Conservation (phyloP, 495 filamentous ascomycete species). For the Aspergillus nidulans region DNA sequence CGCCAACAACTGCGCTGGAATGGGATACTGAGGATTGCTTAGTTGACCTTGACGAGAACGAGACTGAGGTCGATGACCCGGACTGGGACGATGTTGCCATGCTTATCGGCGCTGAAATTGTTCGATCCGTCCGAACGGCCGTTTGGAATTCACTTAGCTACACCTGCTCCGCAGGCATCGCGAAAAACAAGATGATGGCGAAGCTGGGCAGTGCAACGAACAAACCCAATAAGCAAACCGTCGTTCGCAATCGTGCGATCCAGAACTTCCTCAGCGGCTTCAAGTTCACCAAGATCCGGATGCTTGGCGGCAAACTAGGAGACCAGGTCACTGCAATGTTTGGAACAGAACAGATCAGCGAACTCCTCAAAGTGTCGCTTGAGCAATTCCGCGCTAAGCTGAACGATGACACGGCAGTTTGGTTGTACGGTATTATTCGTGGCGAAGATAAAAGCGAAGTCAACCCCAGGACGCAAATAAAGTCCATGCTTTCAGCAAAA, state of each 20-base stretch:
- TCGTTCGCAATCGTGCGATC: conserved; percentile 79
- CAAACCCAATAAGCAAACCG: conserved; percentile 91
- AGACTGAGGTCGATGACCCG: conserved; percentile 74
- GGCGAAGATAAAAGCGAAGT: conserved; percentile 86
- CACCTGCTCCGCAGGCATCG: conserved; percentile 85
- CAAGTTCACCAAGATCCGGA: conserved; percentile 95
- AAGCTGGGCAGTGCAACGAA: conserved; percentile 87
- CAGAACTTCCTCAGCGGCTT: conserved; percentile 76
- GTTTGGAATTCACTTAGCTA: conserved; percentile 70
- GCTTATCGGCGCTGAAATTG: conserved; percentile 80
- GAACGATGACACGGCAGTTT: conserved; percentile 80
- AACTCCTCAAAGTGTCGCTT: conserved; percentile 66
- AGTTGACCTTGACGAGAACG: conserved; percentile 66
- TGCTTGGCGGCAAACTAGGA: conserved; percentile 93
- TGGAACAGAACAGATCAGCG: conserved; percentile 72
- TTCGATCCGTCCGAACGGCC: conserved; percentile 63
- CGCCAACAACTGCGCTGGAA: conserved; percentile 69
- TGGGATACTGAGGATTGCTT: conserved; percentile 74
- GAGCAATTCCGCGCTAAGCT: conserved; percentile 76
- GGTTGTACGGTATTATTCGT: conserved; percentile 82
- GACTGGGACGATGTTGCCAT: conserved; percentile 97
- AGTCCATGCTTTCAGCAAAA: conserved; percentile 97
- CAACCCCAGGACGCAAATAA: conserved; percentile 86
- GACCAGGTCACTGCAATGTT: conserved; percentile 75
- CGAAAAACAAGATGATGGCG: conserved; percentile 89